A percentile compares a stretch with the other conserved stretches of the same genome.
Conservation (phyloP, 495 filamentous ascomycete genomes). For the Emericellopsis terricola region DNA sequence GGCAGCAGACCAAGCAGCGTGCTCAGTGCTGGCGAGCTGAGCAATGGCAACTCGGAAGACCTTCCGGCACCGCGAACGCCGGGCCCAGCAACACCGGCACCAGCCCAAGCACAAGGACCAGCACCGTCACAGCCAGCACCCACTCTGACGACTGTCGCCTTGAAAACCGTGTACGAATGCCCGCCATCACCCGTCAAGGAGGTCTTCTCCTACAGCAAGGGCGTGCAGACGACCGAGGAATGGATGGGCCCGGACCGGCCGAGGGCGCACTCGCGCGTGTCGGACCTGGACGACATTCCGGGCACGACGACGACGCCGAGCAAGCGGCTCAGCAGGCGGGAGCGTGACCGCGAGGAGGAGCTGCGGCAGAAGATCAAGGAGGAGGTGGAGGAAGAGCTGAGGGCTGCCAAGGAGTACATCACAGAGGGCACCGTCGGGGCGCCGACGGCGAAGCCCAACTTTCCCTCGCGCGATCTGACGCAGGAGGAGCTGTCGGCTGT, state of each 20-base stretch:
- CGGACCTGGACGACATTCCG: conserved; percentile 34
- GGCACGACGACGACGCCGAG: conserved; percentile 25
- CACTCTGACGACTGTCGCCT: conserved; percentile 46
- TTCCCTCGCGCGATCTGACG: conserved; percentile 65
- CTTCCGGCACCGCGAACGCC: conserved; percentile 16
- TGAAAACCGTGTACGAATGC: conserved; percentile 58
- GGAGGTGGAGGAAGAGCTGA: conserved; percentile 87
- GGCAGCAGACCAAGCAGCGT: conserved; percentile 76
- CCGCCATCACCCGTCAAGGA: conserved; percentile 57
- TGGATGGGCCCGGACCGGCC: conserved; percentile 36
- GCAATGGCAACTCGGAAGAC: conserved; percentile 46
- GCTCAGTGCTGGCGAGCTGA: conserved; percentile 55
- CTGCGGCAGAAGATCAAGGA: conserved; percentile 63
- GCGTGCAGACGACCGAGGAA: conserved; percentile 63
- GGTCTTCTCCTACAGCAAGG: conserved; percentile 86
- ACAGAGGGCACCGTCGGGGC: conserved; percentile 31
- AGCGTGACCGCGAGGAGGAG: conserved; percentile 71
- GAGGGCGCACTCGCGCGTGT: conserved; percentile 29
- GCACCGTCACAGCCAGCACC: conserved; percentile 13
- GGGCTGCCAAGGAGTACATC: conserved; percentile 39
- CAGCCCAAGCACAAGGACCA: not conserved
- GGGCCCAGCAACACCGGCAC: conserved; percentile 6
- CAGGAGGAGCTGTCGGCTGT: conserved; percentile 82
- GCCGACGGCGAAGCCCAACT: conserved; percentile 29
- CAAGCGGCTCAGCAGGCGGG: conserved; percentile 58